These are phyloP conservation scores for Pseudofabraea citricarpa DNA, from an alignment of 2,329 filamentous ascomycete species.

Conservation along the genomic window DNA sequence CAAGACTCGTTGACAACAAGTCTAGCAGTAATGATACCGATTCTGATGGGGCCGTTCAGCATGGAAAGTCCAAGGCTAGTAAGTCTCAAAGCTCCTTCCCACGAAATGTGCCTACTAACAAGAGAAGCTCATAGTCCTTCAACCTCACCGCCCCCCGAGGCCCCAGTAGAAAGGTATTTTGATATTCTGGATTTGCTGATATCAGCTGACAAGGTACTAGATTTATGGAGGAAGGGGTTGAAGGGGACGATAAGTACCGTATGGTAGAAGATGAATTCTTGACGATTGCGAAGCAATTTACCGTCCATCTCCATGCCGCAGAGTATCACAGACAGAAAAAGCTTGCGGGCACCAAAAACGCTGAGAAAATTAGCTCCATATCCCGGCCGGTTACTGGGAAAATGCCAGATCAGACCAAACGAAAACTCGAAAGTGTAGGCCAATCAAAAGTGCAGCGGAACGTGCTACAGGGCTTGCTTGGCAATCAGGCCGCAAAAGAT, in stretches of 20 bases:
- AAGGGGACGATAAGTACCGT: constrained; percentile 67
- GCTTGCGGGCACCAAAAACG: constrained; percentile 49
- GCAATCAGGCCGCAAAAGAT: constrained; percentile 14
- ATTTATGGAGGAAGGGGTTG: constrained; percentile 57
- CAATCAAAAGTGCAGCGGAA: constrained; percentile 32
- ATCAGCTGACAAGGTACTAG: constrained; percentile 15
- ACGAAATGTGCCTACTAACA: no score
- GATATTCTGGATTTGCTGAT: background rate
- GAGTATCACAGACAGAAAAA: constrained; percentile 68
- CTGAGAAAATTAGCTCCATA: constrained; percentile 35
- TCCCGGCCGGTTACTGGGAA: constrained; percentile 31
- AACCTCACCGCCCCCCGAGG: constrained; percentile 46
- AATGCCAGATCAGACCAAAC: constrained; percentile 23
- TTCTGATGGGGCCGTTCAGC: no score
- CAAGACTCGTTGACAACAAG: constrained; percentile 3
- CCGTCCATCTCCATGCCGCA: constrained; percentile 69
- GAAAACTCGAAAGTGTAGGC: constrained; percentile 28
- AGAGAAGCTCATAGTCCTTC: constrained; percentile 35
- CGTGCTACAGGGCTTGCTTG: constrained; percentile 19
- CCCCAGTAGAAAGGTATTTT: constrained; percentile 40
- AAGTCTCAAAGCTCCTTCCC: no score
- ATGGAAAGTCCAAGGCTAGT: no score
- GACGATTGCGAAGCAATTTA: constrained; percentile 63
- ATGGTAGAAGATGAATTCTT: constrained; percentile 84
- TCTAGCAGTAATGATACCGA: no score